Evolutionary conservation across 2,329 filamentous ascomycete species (phyloP).

Genomic region (Thelonectria discophora): DNA sequence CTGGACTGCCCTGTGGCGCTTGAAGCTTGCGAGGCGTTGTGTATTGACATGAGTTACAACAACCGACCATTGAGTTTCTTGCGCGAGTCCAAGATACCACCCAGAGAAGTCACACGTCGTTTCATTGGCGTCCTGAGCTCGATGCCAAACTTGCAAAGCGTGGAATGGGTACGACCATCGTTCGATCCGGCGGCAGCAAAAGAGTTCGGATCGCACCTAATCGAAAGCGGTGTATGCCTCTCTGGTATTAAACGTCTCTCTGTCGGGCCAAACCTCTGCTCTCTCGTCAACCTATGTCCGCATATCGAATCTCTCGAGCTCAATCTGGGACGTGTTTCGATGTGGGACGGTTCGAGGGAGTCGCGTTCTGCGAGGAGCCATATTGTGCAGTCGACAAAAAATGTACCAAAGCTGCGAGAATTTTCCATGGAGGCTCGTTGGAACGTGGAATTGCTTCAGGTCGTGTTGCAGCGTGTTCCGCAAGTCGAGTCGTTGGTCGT

Average conservation of each 20-base stretch:
- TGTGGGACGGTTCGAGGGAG: not conserved
- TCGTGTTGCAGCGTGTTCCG: not conserved
- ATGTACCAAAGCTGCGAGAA: not conserved
- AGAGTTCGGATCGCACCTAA: not conserved
- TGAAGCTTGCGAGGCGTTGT: not conserved
- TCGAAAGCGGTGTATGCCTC: not conserved
- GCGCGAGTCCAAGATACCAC: not conserved
- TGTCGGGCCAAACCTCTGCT: not conserved
- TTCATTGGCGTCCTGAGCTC: not conserved
- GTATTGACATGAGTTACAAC: not conserved
- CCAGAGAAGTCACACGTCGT: not conserved
- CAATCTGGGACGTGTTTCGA: not conserved
- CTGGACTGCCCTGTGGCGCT: not conserved
- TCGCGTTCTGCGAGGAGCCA: not conserved
- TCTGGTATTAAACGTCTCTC: not conserved
- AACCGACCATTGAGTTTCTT: not conserved
- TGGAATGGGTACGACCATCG: not conserved
- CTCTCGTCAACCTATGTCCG: not conserved
- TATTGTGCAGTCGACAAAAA: not conserved
- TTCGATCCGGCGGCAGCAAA: not conserved
- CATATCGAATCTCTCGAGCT: not conserved
- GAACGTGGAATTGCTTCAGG: not conserved
- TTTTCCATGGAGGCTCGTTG: not conserved
- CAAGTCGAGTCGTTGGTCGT: not conserved
- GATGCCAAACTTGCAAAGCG: not conserved